Evolutionary conservation across 495 filamentous ascomycete species (phyloP).

Genomic region (Aspergillus incahuasiensis): DNA sequence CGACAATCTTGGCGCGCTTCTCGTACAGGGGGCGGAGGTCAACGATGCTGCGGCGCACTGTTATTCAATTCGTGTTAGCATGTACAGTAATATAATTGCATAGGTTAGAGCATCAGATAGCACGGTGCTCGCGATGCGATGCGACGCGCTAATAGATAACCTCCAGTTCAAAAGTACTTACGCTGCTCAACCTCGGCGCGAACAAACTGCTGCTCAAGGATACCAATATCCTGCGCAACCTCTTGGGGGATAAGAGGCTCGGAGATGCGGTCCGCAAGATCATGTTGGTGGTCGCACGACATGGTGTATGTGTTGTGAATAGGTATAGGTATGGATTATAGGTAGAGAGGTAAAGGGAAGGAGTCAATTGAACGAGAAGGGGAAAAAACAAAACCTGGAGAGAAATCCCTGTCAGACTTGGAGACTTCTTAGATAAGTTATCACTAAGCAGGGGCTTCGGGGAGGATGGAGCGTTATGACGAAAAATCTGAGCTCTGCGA

Average conservation of each 20-base stretch:
- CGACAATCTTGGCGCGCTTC: slow-evolving; percentile 62
- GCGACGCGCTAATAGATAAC: background rate
- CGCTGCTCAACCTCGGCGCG: slow-evolving; percentile 39
- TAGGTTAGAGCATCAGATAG: background rate
- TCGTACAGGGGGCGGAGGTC: slow-evolving; percentile 58
- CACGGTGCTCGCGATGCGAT: background rate
- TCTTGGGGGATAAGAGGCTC: slow-evolving; percentile 29
- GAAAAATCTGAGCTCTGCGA: background rate
- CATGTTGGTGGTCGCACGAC: slow-evolving; percentile 1
- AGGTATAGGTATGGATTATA: background rate
- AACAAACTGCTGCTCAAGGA: slow-evolving; percentile 35
- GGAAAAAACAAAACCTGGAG: background rate
- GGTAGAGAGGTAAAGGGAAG: too few species aligned
- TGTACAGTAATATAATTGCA: background rate
- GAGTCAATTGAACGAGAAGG: background rate
- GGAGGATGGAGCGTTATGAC: too few species aligned
- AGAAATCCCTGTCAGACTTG: background rate
- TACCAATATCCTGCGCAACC: slow-evolving; percentile 28
- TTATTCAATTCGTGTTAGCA: slow-evolving; percentile 11
- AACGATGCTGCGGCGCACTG: slow-evolving; percentile 34
- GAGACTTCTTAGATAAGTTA: background rate
- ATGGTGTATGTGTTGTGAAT: background rate
- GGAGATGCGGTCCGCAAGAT: slow-evolving; percentile 31
- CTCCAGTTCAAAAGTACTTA: slow-evolving; percentile 20
- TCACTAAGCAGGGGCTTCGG: background rate